Base-by-base conservation (phyloP, 2,329 filamentous ascomycete species). In the Phialophora expanda region DNA sequence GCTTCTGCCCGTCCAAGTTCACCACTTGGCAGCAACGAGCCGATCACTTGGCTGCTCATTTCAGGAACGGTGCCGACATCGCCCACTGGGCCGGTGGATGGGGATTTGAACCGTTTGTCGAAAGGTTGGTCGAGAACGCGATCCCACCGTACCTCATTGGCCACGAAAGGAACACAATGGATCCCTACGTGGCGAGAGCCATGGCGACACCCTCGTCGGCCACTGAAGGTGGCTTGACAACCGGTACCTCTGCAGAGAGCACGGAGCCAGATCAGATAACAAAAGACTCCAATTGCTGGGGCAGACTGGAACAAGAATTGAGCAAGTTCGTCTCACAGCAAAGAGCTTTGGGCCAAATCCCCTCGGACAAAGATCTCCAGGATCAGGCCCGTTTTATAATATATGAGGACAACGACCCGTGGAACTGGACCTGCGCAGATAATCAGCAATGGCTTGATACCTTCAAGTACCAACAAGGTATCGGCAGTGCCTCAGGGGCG, bases 361-460 rank as follows among this genome's bases (percentile, higher is more conserved):
- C 79, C 6, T 79, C 73, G 7, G 74, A 77, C 62, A 65, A 69
- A 44, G 69, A 74, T 48, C 58, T 77, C 30, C 75, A 76, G 64
- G 68, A 71, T n/a, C 71, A 76, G 56, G 75, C 74, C 17, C 67
- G 75, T 20, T 61, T 66, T 44, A 72, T 74, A 26, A 71, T 76
- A n/a, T 76, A 74, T 60, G 74, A 73, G 44, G 73, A 68, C 56
- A 71, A 73, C 54, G 74, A 76, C 65, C 72, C 74, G 2, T 76
- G 75, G 75, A 74, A 76, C 61, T 75, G 81, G 71, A 82, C 80
- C 3, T 79, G 79, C 62, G 80, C 80, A 7, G 80, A 82, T 68
- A 81, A 81, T 57, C 73, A 77, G n/a, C 72, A 77, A 9, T 82
- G 80, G 80, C 73, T 82, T 11, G 76, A 76, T 62, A 72, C 80